Evolutionary conservation across 2,329 filamentous ascomycete genomes (phyloP).

Genomic region (Rutstroemia sp.): DNA sequence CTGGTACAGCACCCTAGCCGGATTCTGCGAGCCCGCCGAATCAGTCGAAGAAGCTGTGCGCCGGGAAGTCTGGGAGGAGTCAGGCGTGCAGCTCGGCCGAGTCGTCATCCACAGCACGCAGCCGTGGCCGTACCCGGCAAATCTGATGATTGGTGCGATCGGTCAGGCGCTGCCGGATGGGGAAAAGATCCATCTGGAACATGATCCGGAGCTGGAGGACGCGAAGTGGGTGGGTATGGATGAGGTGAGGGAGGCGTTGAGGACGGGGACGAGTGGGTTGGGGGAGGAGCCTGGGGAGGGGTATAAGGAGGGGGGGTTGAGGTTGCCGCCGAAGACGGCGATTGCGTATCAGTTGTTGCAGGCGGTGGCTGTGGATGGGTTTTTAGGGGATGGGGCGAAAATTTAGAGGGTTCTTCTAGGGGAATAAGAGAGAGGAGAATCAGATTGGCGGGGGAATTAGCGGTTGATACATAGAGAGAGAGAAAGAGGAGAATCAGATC

Average conservation of each 20-base stretch:
- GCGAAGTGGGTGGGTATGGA: slow-evolving; percentile 83
- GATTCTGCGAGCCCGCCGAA: slow-evolving; percentile 80
- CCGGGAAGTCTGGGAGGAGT: slow-evolving; percentile 81
- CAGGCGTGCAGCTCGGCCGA: slow-evolving; percentile 66
- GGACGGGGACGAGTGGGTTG: slow-evolving; percentile 57
- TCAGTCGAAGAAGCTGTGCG: slow-evolving; percentile 78
- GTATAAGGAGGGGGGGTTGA: slow-evolving; percentile 69
- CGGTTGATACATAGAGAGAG: too few species aligned
- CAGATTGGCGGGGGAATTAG: too few species aligned
- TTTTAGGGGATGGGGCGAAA: slow-evolving; percentile 38
- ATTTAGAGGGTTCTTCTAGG: slow-evolving; percentile 11
- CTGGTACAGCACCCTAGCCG: slow-evolving; percentile 86
- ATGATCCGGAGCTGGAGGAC: slow-evolving; percentile 86
- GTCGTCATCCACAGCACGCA: slow-evolving; percentile 79
- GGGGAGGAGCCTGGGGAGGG: slow-evolving; percentile 55
- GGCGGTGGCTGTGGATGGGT: slow-evolving; percentile 66
- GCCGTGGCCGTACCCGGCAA: slow-evolving; percentile 82
- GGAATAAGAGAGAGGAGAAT: too few species aligned
- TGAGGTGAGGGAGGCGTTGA: slow-evolving; percentile 70
- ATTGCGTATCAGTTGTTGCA: slow-evolving; percentile 86
- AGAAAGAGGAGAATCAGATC: too few species aligned
- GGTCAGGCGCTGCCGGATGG: slow-evolving; percentile 75
- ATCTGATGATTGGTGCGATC: slow-evolving; percentile 80
- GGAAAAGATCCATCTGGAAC: slow-evolving; percentile 73
- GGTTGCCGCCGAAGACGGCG: slow-evolving; percentile 76